Conservation (phyloP, 2,329 filamentous ascomycete genomes). For the Colletotrichum sp. region DNA sequence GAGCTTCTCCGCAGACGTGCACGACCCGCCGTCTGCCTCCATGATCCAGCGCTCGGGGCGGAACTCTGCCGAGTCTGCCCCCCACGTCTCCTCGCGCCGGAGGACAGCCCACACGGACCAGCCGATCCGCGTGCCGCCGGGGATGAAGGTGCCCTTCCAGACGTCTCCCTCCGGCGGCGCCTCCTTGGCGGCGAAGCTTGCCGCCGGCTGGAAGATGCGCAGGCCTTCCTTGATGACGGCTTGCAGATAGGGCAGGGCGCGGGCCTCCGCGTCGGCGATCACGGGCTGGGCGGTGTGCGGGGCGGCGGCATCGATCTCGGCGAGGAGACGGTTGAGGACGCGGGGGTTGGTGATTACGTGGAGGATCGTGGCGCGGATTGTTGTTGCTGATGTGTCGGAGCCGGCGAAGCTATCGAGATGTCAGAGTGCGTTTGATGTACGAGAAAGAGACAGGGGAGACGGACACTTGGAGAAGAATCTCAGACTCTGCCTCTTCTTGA, state of each 20-base stretch:
- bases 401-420: slow-evolving; percentile 50
- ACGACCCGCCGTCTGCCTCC: not conserved
- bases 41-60: slow-evolving; percentile 43
- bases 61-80: slow-evolving; percentile 37
- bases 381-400: slow-evolving; percentile 62
- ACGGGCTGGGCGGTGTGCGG: slow-evolving; percentile 27
- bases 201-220: slow-evolving; percentile 41
- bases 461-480: slow-evolving; percentile 43
- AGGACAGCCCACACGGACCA: slow-evolving; percentile 38
- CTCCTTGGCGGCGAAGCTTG: slow-evolving; percentile 37
- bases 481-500: slow-evolving; percentile 46
- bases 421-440: not conserved
- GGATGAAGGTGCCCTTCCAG: slow-evolving; percentile 29
- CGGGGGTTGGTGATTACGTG: slow-evolving; percentile 55
- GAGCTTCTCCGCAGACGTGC: slow-evolving; percentile 27
- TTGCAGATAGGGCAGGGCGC: slow-evolving; percentile 46
- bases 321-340: slow-evolving; percentile 48
- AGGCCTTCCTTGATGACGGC: slow-evolving; percentile 56
- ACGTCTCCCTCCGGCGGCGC: not conserved
- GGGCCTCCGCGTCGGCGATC: slow-evolving; percentile 38
- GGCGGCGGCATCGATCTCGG: slow-evolving; percentile 41
- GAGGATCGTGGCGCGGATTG: slow-evolving; percentile 57
- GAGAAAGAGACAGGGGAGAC: not conserved
- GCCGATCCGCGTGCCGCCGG: slow-evolving; percentile 34
- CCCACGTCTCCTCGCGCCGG: slow-evolving; percentile 37